Evolutionary conservation across 306 rosid genomes (phyloP).

Genomic region (Castanospermum australe): DNA sequence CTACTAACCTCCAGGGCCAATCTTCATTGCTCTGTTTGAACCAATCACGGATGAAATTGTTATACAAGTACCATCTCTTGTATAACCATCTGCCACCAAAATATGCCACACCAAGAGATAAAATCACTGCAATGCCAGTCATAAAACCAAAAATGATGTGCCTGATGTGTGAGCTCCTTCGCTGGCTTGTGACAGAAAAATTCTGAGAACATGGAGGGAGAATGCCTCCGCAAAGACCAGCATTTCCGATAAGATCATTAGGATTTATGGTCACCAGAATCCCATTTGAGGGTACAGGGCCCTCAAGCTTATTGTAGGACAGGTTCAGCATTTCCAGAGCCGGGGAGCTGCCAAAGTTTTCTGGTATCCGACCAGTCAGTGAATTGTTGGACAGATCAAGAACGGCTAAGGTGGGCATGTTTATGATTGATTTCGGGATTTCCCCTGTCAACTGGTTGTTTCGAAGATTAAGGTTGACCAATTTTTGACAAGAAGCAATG

Average conservation of each 20-base stretch:
- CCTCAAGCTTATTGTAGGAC: conserved; percentile 82
- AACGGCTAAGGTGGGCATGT: conserved; percentile 74
- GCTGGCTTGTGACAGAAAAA: conserved; percentile 16
- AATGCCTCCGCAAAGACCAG: conserved; percentile 75
- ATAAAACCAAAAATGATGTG: conserved; percentile 55
- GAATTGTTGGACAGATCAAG: conserved; percentile 85
- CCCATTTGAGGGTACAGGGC: conserved; percentile 80
- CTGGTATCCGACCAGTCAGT: conserved; percentile 64
- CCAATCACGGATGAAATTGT: conserved; percentile 56
- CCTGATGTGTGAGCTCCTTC: conserved; percentile 38
- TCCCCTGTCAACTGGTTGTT: conserved; percentile 65
- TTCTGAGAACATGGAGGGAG: conserved; percentile 75
- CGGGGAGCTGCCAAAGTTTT: conserved; percentile 71
- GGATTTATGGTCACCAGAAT: conserved; percentile 61
- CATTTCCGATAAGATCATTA: conserved; percentile 66
- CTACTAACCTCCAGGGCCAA: conserved; percentile 92
- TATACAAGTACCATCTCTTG: conserved; percentile 53
- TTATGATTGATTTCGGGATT: conserved; percentile 64
- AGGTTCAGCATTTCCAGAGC: conserved; percentile 78
- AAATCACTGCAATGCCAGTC: conserved; percentile 52
- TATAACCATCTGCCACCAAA: conserved; percentile 55
- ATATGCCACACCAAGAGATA: conserved; percentile 44
- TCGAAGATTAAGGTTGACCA: conserved; percentile 67
- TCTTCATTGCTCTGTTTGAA: conserved; percentile 56
- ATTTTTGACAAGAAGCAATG: conserved; percentile 71